Conservation (phyloP, 2,329 filamentous ascomycete species). For the Drechmeria coniospora region DNA sequence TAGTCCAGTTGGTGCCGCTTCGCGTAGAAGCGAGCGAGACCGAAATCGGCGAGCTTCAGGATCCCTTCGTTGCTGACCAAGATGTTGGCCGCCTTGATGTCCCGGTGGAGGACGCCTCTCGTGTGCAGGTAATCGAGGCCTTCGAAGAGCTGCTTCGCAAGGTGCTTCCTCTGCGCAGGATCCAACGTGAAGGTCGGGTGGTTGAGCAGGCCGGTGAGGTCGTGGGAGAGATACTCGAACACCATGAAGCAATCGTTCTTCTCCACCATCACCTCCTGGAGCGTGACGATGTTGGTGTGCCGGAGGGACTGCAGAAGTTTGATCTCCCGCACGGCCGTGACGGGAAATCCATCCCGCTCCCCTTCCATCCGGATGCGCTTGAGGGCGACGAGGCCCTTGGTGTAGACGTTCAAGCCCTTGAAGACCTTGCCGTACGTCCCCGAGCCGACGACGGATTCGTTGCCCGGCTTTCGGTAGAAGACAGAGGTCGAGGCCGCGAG, state of each 20-base stretch:
- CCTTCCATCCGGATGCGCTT: constrained; percentile 92
- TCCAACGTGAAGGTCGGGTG: constrained; percentile 84
- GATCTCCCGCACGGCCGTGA: constrained; percentile 82
- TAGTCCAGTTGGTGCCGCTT: constrained; percentile 88
- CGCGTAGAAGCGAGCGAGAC: constrained; percentile 87
- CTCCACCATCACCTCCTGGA: constrained; percentile 94
- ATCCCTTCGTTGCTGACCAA: constrained; percentile 79
- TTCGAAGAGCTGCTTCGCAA: constrained; percentile 85
- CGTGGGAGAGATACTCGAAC: constrained; percentile 94
- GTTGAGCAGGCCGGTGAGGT: constrained; percentile 86
- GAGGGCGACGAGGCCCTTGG: constrained; percentile 64
- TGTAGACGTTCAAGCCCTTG: constrained; percentile 88
- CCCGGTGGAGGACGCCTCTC: constrained; percentile 84
- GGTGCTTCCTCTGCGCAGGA: constrained; percentile 75
- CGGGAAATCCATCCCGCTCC: constrained; percentile 78
- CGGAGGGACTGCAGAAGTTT: constrained; percentile 78
- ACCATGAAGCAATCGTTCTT: constrained; percentile 99
- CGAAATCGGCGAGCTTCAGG: constrained; percentile 90
- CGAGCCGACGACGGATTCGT: constrained; percentile 89
- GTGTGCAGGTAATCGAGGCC: constrained; percentile 87
- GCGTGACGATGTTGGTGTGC: constrained; percentile 66
- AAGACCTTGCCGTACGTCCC: constrained; percentile 95
- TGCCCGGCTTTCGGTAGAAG: constrained; percentile 90
- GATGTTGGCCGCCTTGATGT: constrained; percentile 98
- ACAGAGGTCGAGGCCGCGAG: constrained; percentile 72